These are phyloP conservation scores for Coprinopsis marcescibilis DNA, from an alignment of 768 basidiomycete species.

Conservation along the genomic window DNA sequence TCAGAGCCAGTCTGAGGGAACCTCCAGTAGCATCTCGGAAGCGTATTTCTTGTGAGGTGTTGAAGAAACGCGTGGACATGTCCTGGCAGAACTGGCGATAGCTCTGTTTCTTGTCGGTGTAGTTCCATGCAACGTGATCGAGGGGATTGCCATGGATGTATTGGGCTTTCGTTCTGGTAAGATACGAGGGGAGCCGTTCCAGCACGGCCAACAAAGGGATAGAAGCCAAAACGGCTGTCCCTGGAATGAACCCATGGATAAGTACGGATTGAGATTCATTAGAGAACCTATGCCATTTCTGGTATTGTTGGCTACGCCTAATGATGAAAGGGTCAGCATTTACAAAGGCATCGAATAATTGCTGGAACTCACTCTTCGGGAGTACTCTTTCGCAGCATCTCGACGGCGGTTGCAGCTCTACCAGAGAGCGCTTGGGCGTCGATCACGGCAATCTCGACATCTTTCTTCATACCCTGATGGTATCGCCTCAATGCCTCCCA, in stretches of 20 bases:
- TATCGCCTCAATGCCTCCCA: slow-evolving; percentile 81
- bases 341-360: background rate
- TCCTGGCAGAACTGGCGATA: slow-evolving; percentile 70
- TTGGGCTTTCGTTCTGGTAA: slow-evolving; percentile 32
- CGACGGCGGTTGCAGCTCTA: slow-evolving; percentile 58
- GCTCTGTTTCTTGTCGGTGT: slow-evolving; percentile 49
- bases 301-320: slow-evolving; percentile 58
- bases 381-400: slow-evolving; percentile 48
- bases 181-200: slow-evolving; percentile 68
- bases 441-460: slow-evolving; percentile 74
- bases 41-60: slow-evolving; percentile 46
- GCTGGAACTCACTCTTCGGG: slow-evolving; percentile 47
- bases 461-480: slow-evolving; percentile 64
- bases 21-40: slow-evolving; percentile 62
- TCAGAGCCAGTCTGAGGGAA: slow-evolving; percentile 61
- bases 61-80: slow-evolving; percentile 58
- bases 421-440: slow-evolving; percentile 56
- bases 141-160: slow-evolving; percentile 26
- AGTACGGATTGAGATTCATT: slow-evolving; percentile 74
- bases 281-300: slow-evolving; percentile 74
- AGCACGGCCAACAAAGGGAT: slow-evolving; percentile 62
- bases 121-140: slow-evolving; percentile 45
- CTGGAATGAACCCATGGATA: slow-evolving; percentile 62
- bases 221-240: slow-evolving; percentile 60
- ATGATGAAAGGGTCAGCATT: slow-evolving; percentile 11